Evolutionary conservation across 2,329 filamentous ascomycete genomes (phyloP).

Genomic region (Alternaria gaisen): DNA sequence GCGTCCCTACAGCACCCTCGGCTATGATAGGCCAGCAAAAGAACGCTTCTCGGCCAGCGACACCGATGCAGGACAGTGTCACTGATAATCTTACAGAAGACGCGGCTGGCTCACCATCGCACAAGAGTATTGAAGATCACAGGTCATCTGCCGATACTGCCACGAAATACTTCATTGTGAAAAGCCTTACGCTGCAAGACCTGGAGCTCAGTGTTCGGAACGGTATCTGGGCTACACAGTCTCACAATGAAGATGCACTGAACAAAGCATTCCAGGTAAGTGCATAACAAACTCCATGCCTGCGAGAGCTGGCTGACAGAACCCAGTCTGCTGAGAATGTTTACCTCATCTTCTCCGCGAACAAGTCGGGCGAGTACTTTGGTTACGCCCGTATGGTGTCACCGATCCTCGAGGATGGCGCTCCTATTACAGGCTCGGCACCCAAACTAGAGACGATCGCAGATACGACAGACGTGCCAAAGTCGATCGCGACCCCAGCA

Average conservation of each 20-base stretch:
- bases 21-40: conserved; percentile 50
- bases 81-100: conserved; percentile 19
- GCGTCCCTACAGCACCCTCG: conserved; percentile 65
- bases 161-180: conserved; percentile 90
- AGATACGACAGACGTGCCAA: conserved; percentile 72
- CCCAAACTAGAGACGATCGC: conserved; percentile 66
- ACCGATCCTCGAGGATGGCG: conserved; percentile 78
- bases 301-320: conserved; percentile 23
- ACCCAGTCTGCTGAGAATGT: conserved; percentile 79
- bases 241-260: conserved; percentile 85
- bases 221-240: conserved; percentile 92
- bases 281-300: background rate
- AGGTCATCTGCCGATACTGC: conserved; percentile 39
- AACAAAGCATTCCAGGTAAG: conserved; percentile 84
- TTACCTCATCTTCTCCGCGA: conserved; percentile 93
- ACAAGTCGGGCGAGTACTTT: conserved; percentile 97
- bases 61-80: conserved; percentile 30
- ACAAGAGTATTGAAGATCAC: conserved; percentile 22
- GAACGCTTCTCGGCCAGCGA: conserved; percentile 36
- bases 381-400: conserved; percentile 93
- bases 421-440: conserved; percentile 57
- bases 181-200: conserved; percentile 91
- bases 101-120: conserved; percentile 16
- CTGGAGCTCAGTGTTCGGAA: conserved; percentile 87
- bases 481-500: conserved; percentile 80